Percentiles rank a stretch among this genome's conserved stretches.
Evolutionary conservation across 2,329 filamentous ascomycete genomes (phyloP).

Genomic region (Dactylellina leptospora): DNA sequence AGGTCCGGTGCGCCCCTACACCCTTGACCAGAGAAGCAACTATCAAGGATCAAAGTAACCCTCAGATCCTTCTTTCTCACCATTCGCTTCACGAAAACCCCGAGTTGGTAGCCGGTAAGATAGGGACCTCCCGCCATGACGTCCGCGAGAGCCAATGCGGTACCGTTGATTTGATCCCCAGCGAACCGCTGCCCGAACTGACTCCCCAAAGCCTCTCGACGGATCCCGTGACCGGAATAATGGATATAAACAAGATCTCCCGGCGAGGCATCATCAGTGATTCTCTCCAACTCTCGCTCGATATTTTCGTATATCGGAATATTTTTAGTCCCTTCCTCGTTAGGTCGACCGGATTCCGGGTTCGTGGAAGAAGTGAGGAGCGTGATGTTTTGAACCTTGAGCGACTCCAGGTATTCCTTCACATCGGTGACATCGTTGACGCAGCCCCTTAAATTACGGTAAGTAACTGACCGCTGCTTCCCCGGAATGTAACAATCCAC

Average conservation of each 20-base stretch:
- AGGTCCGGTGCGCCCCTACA: not conserved
- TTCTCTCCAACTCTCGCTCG: conserved; percentile 26
- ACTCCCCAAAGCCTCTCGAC: not conserved
- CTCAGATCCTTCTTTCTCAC: conserved; percentile 19
- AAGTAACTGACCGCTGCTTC: not conserved
- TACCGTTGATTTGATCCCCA: conserved; percentile 19
- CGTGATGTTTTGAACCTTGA: conserved; percentile 15
- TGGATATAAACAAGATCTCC: conserved; percentile 48
- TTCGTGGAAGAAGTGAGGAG: conserved; percentile 13
- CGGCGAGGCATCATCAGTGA: conserved; percentile 6
- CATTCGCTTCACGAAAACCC: conserved; percentile 27
- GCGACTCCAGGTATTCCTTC: conserved; percentile 6
- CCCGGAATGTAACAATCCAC: conserved; percentile 34
- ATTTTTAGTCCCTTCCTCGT: not conserved
- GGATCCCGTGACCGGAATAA: conserved; percentile 48
- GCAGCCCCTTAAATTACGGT: conserved; percentile 28
- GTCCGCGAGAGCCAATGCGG: conserved; percentile 38
- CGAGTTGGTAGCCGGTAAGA: conserved; percentile 40
- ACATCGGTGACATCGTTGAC: conserved; percentile 24
- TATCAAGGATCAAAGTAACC: conserved; percentile 40
- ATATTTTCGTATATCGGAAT: conserved; percentile 25
- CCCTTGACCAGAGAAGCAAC: conserved; percentile 35
- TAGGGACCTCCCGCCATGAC: conserved; percentile 38
- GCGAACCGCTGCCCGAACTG: not conserved
- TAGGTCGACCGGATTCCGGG: not conserved